phyloP scores from a whole-genome alignment of 2,329 filamentous ascomycete genomes.

The Apiospora arundinis region DNA sequence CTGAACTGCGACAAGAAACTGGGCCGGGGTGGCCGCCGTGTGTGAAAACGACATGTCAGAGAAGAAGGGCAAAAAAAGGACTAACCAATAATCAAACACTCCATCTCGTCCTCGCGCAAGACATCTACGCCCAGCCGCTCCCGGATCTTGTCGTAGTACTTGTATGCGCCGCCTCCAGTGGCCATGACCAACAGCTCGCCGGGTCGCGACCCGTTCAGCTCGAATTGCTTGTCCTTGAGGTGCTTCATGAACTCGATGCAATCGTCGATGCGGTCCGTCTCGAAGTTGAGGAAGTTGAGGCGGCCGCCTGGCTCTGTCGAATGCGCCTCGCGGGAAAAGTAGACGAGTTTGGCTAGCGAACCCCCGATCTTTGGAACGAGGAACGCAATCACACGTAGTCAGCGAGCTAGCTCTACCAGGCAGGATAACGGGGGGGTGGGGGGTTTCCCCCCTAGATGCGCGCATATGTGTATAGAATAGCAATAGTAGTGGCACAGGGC shows the following conservation, averaged over 20 bases:
- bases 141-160: slow-evolving; percentile 92
- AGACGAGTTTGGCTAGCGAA: slow-evolving; percentile 94
- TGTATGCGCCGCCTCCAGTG: slow-evolving; percentile 93
- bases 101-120: slow-evolving; percentile 95
- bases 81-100: slow-evolving; percentile 91
- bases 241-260: slow-evolving; percentile 91
- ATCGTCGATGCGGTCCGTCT: slow-evolving; percentile 92
- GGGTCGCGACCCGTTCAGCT: slow-evolving; percentile 73
- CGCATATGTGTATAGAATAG: neutral
- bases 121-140: slow-evolving; percentile 87
- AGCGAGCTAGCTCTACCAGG: slow-evolving; percentile 19
- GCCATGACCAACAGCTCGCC: slow-evolving; percentile 90
- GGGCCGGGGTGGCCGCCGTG: neutral
- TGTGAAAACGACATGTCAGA: neutral
- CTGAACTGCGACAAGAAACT: neutral
- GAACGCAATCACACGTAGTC: neutral
- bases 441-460: neutral
- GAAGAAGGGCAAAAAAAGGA: slow-evolving; percentile 21
- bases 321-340: slow-evolving; percentile 89
- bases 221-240: slow-evolving; percentile 81
- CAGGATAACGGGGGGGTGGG: neutral
- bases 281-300: slow-evolving; percentile 94
- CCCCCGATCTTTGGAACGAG: slow-evolving; percentile 79
- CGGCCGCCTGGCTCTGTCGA: slow-evolving; percentile 83
- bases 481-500: neutral